Percentiles rank a stretch among this genome's conserved stretches.
These are phyloP conservation scores for Violaceomyces palustris DNA, from an alignment of 1,284 basidiomycete species.

Conservation along the genomic window DNA sequence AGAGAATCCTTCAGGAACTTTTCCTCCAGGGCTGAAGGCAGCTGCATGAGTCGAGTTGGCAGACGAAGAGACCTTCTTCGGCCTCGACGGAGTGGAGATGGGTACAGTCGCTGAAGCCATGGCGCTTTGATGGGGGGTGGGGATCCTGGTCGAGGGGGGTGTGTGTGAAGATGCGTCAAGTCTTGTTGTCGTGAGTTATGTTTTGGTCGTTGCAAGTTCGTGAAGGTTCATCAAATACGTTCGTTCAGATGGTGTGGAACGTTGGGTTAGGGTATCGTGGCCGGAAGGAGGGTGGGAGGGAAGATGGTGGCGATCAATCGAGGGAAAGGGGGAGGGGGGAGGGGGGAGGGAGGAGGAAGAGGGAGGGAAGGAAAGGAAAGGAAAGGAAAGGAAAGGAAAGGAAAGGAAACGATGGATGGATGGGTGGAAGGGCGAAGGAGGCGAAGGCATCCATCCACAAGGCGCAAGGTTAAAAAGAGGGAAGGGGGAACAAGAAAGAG, in stretches of 20 bases:
- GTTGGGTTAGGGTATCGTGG: too few relatives aligned
- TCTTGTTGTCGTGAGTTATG: background rate
- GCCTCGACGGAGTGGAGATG: slow-evolving; percentile 28
- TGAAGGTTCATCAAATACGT: slow-evolving; percentile 1
- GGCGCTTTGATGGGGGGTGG: slow-evolving; percentile 9
- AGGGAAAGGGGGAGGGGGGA: background rate
- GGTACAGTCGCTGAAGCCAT: too few relatives aligned
- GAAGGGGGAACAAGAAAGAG: too few relatives aligned
- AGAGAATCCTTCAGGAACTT: slow-evolving; percentile 39
- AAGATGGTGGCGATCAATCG: too few relatives aligned
- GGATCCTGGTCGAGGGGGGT: slow-evolving; percentile 2
- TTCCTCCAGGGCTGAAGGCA: slow-evolving; percentile 43
- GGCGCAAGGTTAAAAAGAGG: too few relatives aligned
- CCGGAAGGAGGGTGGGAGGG: too few relatives aligned
- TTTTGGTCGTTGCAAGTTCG: slow-evolving; percentile 2
- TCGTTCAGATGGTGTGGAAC: too few relatives aligned
- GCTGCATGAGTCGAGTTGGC: slow-evolving; percentile 12
- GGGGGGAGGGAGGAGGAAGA: background rate
- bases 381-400: too few relatives aligned
- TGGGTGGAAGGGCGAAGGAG: too few relatives aligned
- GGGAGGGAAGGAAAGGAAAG: background rate
- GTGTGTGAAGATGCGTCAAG: background rate
- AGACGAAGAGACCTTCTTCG: too few relatives aligned
- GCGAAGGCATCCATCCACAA: too few relatives aligned
- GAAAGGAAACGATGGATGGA: too few relatives aligned